Base-by-base conservation (phyloP, 306 rosid species). In the Trichosanthes truncata region DNA sequence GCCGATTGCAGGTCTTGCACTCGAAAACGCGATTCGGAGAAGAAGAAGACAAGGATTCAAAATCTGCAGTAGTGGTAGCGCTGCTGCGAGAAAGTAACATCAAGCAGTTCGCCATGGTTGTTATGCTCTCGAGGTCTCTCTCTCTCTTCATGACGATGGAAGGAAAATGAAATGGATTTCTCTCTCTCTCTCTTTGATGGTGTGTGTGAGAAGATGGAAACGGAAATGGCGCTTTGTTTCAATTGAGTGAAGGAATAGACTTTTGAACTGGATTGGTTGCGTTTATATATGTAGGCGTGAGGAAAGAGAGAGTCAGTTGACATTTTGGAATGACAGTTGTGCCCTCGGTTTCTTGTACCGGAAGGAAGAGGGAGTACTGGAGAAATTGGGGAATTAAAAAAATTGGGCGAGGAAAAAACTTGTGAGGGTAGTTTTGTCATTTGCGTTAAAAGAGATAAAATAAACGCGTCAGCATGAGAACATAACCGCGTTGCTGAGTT, bases 1-100 rank as follows among this genome's bases (percentile, higher is more conserved):
- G 89, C 65, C 97, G 88, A 41, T 89, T 89, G 57, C 99, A 95
- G 0, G 99, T 95, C 82, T 93, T 92, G 94, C 99, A 95, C 91
- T 90, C 94, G 76, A 95, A 95, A 5, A 95, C 93, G 3, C 96
- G 90, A 76, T 17, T 51, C 25, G 79, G 85, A 4, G 86, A 68
- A 4, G 85, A 53, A 1, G 85, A 67, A 1, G 86, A 53, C 3
- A 83, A 78, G 3, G 74, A 61, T 29, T 63, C 46, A 40, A 29
- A 10, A 59, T 79, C 31, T 75, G 71, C n/a, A 69, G 53, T 29
- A 40, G 51, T 67, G 26, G 72, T 8, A 1, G 45, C 53, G 21
- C 13, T 63, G 65, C 72, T 78, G 61, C 89, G 87, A 48, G 98
- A 91, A 14, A 95, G 97, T 48, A 95, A 35, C 97, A 91, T 95